phyloP scores from a whole-genome alignment of 2,329 filamentous ascomycete genomes.

The Sporothrix brunneoviolacea region DNA sequence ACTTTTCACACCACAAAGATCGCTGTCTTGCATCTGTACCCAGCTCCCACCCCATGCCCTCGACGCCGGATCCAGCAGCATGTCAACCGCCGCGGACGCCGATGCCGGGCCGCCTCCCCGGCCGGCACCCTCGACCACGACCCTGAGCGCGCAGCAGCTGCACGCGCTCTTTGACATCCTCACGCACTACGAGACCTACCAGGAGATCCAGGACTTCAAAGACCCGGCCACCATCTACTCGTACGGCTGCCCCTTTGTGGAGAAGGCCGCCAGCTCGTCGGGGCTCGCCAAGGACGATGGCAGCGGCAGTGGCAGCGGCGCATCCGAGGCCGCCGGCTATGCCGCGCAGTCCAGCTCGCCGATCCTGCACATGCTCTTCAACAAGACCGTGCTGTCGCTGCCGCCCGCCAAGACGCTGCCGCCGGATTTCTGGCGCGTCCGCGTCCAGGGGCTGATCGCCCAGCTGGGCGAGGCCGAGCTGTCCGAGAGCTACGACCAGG shows the following conservation, averaged over 20 bases:
- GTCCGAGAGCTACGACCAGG: slow-evolving; percentile 78
- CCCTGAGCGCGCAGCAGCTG: slow-evolving; percentile 33
- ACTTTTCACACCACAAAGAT: too few species aligned
- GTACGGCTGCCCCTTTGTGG: slow-evolving; percentile 64
- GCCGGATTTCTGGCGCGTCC: slow-evolving; percentile 57
- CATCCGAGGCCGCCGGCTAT: slow-evolving; percentile 12
- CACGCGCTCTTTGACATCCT: slow-evolving; percentile 54
- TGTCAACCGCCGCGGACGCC: background rate
- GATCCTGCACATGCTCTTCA: slow-evolving; percentile 61
- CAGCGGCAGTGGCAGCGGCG: background rate
- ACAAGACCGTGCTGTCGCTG: slow-evolving; percentile 56
- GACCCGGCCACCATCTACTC: slow-evolving; percentile 53
- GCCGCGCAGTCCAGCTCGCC: slow-evolving; percentile 47
- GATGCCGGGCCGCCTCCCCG: too few species aligned
- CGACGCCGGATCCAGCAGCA: too few species aligned
- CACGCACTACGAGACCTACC: slow-evolving; percentile 52
- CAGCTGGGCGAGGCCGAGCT: slow-evolving; percentile 61
- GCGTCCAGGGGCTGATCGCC: slow-evolving; percentile 52
- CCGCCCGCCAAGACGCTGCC: slow-evolving; percentile 61
- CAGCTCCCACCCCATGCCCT: too few species aligned
- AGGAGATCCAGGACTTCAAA: slow-evolving; percentile 68
- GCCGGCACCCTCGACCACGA: background rate
- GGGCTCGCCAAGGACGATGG: background rate
- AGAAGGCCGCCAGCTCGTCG: slow-evolving; percentile 12
- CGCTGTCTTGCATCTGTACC: too few species aligned